A percentile compares a stretch with the other conserved stretches of the same genome.
These are phyloP conservation scores for Aspergillus thermomutatus DNA, from an alignment of 2,329 filamentous ascomycete species.

Conservation along the genomic window DNA sequence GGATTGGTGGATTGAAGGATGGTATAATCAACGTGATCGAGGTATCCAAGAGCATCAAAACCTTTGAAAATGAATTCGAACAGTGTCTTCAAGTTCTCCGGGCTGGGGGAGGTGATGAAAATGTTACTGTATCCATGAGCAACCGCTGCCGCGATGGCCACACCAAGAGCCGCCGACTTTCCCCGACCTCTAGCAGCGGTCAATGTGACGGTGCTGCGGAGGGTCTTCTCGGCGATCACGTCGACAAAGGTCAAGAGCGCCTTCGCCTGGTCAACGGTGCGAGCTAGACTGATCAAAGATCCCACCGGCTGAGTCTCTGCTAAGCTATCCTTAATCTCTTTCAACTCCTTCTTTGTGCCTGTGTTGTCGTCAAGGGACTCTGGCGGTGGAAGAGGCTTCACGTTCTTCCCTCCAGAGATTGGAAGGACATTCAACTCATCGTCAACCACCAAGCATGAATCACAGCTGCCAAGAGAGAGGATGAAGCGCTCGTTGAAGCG, in stretches of 20 bases:
- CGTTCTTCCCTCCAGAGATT: conserved; percentile 90
- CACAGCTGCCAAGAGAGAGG: conserved; percentile 89
- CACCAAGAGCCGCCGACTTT: conserved; percentile 93
- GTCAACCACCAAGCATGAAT: conserved; percentile 91
- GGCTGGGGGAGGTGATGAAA: conserved; percentile 96
- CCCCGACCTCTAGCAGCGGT: conserved; percentile 92
- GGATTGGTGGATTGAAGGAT: conserved; percentile 98
- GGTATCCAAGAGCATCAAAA: conserved; percentile 89
- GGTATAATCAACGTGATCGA: conserved; percentile 94
- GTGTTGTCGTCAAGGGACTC: conserved; percentile 71
- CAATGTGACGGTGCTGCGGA: conserved; percentile 87
- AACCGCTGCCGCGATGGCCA: conserved; percentile 89
- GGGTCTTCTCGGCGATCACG: conserved; percentile 91
- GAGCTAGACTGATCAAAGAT: conserved; percentile 76
- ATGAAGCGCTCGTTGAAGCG: conserved; percentile 98
- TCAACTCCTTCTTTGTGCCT: conserved; percentile 70
- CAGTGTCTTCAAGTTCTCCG: conserved; percentile 96
- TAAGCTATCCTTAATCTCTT: conserved; percentile 81
- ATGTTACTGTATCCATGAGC: conserved; percentile 98
- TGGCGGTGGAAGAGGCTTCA: conserved; percentile 74
- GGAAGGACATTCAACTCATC: conserved; percentile 97
- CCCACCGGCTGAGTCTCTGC: conserved; percentile 84
- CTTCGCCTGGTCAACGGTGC: conserved; percentile 93
- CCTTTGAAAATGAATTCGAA: conserved; percentile 99
- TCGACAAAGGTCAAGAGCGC: conserved; percentile 96